phyloP scores from a whole-genome alignment of 164 flowering plant genomes.

The Vitis riparia region DNA sequence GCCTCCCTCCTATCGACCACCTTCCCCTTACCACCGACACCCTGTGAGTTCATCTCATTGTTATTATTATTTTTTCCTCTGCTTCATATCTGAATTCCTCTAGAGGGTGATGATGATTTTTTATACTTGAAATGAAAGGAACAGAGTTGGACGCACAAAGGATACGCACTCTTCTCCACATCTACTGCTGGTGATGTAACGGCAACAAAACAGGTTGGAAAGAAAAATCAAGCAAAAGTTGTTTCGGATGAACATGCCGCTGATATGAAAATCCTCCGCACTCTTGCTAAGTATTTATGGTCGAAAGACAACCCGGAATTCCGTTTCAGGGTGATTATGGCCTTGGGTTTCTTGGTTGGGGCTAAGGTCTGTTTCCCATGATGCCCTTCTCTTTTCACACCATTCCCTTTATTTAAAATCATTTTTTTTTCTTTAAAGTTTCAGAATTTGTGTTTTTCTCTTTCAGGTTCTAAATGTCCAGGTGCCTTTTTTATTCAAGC shows the following conservation, averaged over 20 bases:
- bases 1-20: background rate
- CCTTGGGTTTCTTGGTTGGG: slow-evolving; percentile 78
- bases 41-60: slow-evolving; percentile 13
- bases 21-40: slow-evolving; percentile 4
- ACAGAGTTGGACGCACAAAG: slow-evolving; percentile 37
- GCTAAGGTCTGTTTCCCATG: slow-evolving; percentile 52
- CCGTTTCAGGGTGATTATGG: slow-evolving; percentile 67
- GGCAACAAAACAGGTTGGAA: slow-evolving; percentile 11
- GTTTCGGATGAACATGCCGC: slow-evolving; percentile 42
- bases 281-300: slow-evolving; percentile 87
- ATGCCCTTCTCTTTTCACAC: background rate
- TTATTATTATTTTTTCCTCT: background rate
- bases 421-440: background rate
- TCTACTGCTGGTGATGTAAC: slow-evolving; percentile 23
- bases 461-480: slow-evolving; percentile 89
- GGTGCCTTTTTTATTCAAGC: slow-evolving; percentile 94
- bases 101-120: background rate
- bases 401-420: background rate
- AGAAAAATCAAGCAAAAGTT: background rate
- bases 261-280: slow-evolving; percentile 62
- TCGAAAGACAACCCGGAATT: slow-evolving; percentile 84
- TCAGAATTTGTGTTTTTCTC: slow-evolving; percentile 2
- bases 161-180: slow-evolving; percentile 50
- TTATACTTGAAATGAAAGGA: background rate
- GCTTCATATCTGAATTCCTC: background rate